Conservation (phyloP, 2,329 filamentous ascomycete genomes). For the Ceratocystis destructans region DNA sequence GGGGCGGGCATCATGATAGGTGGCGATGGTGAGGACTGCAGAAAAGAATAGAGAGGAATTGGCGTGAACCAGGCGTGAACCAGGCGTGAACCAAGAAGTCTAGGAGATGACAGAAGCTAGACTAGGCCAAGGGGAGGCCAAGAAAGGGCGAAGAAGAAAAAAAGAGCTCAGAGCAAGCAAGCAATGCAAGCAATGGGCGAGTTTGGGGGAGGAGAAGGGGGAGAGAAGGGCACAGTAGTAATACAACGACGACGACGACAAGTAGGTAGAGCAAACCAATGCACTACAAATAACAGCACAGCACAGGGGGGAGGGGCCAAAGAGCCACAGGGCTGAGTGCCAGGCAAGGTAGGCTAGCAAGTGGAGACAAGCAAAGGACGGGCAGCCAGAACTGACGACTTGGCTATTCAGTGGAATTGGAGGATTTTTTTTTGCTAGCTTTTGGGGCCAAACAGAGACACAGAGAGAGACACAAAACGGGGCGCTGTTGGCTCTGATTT, state of each 20-base stretch:
- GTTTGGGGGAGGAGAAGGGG: background rate
- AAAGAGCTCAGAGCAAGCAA: background rate
- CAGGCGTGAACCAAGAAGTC: background rate
- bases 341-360: too few species aligned
- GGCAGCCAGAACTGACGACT: constrained; percentile 6
- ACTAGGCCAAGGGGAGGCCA: background rate
- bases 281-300: too few species aligned
- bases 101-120: constrained; percentile 9
- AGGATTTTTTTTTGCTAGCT: background rate
- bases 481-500: background rate
- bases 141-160: background rate
- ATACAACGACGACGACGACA: too few species aligned
- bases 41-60: constrained; percentile 10
- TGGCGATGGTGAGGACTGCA: constrained; percentile 8
- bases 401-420: background rate
- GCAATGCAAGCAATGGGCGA: constrained; percentile 15
- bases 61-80: background rate
- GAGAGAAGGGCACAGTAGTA: background rate
- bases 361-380: constrained; percentile 12
- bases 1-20: constrained; percentile 27
- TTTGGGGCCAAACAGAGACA: constrained; percentile 3
- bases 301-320: too few species aligned
- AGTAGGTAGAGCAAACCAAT: too few species aligned
- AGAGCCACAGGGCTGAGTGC: too few species aligned
- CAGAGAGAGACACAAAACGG: background rate